Evolutionary conservation across 2,329 filamentous ascomycete genomes (phyloP), one percentile per base, ranked within the genome.

Genomic region (Emericellopsis atlantica): DNA sequence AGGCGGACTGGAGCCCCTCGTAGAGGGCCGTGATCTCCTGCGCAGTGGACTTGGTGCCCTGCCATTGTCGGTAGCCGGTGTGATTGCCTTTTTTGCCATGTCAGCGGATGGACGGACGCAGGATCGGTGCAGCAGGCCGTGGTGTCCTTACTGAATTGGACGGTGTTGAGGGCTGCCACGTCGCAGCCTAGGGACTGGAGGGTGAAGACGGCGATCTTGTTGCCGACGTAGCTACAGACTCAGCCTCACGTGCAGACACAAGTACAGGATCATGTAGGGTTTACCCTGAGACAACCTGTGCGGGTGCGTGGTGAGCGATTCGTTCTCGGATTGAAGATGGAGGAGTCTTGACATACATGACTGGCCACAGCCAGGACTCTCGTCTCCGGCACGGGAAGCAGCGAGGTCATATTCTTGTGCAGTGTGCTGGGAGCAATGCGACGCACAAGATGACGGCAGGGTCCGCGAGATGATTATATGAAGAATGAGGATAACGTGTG

Each of bases 171-270:
- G 3, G 88, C 86, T 8, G 88, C 84, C 6, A 95, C 90, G 54
- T 98, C 90, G 56, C 88, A 95, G 37, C 92, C 92, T 39, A 98
- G 66, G 1, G 84, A 83, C 61, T 98, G 90, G 72, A 98, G 82
- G 49, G 89, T 86, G 56, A 95, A 93, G 1, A 88, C 88, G 34
- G 89, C 89, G 70, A 98, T 95, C 54, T 90, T 95, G 60, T 98
- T 98, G 40, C 92, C 92, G 50, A 98, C 92, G 72, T 95, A 90
- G 58, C 92, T 95, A 59, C 47, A 37, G 37, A 16, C 9, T 29
- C 23, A 18, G 32, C 32, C 14, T 26, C 32, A 29, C 26, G 26
- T 9, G 26, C 26, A 45, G 40, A 29, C 26, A 15, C 15, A 4
- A 24, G 24, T n/a, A 11, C 37, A 24, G n/a, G 9, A n/a, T 23